Evolutionary conservation across 768 basidiomycete species (phyloP), one percentile per base, ranked within the genome.

Genomic region (Termitomyces sp.): DNA sequence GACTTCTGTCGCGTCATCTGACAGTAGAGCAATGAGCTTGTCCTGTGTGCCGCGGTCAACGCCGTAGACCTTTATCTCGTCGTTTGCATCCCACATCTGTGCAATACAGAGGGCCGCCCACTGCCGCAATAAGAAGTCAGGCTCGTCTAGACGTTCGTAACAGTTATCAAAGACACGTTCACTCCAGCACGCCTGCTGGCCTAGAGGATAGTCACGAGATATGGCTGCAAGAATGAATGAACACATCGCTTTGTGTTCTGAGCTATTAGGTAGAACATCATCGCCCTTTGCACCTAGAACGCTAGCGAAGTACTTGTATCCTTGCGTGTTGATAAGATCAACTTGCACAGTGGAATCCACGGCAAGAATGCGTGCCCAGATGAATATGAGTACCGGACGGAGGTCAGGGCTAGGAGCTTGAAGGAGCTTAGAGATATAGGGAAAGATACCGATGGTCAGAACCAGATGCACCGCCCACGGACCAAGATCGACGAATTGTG

Each of bases 391-490:
- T 9, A 98, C 96, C 0, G 97, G 97, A 30, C 94, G 89, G n/a
- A 98, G 82, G 66, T 98, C 96, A 64, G 88, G 87, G 1, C 95
- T 92, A 0, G 95, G 93, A 0, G 96, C 95, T 72, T 97, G 95
- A 7, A 99, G 82, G 5, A 99, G 83, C 68, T 97, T 95, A 58
- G 93, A 92, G 53, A 98, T 98, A 70, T 98, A 99, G 4, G 97
- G 96, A 77, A 98, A 98, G 68, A 98, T 98, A 13, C 97, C 97
- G 66, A 99, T 98, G 6, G 90, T 89, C 38, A 99, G 80, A 13
- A 96, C 95, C 14, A 98, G 85, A 65, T 97, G 91, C 50, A 98
- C 97, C 0, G 97, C 97, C 96, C 97, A 98, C 13, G 97, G 95
- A 0, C 97, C 97, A 7, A 99, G 84, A 70, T 99, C 97, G 66